A percentile compares a stretch with the other conserved stretches of the same genome.
phyloP scores from a whole-genome alignment of 202 grass and related monocot species.

The Musa balbisiana region DNA sequence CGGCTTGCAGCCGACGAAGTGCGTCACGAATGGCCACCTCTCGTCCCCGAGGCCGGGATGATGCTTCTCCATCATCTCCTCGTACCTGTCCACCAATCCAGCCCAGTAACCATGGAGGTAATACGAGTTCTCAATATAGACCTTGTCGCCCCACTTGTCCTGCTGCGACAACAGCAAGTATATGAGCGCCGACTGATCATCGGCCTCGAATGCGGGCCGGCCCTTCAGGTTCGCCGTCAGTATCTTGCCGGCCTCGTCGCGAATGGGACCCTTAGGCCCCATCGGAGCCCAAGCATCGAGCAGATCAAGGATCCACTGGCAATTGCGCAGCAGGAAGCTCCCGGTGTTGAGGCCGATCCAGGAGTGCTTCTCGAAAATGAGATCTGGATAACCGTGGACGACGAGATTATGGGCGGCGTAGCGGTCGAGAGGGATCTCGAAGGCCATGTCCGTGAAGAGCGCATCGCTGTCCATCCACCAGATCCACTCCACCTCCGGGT shows the following conservation, averaged over 20 bases:
- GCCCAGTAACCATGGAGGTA: background rate
- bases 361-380: background rate
- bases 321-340: background rate
- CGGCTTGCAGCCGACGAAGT: background rate
- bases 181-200: background rate
- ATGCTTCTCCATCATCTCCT: background rate
- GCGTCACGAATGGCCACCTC: background rate
- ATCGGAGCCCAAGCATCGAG: background rate
- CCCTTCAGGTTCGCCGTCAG: background rate
- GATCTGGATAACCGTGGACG: background rate
- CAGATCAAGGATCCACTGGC: background rate
- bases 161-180: background rate
- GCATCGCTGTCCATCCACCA: slow-evolving; percentile 10
- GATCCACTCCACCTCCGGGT: slow-evolving; percentile 6
- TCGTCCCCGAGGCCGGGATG: background rate
- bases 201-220: background rate
- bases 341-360: background rate
- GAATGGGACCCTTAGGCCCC: background rate
- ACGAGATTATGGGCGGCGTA: background rate
- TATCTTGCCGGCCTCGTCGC: background rate
- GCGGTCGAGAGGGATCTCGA: background rate
- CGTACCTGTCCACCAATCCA: background rate
- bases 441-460: slow-evolving; percentile 10
- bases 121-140: background rate
- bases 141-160: background rate